Percentiles rank a stretch among this genome's conserved stretches.
phyloP scores from a whole-genome alignment of 73 alveolate species.

The Paramecium biaurelia region DNA sequence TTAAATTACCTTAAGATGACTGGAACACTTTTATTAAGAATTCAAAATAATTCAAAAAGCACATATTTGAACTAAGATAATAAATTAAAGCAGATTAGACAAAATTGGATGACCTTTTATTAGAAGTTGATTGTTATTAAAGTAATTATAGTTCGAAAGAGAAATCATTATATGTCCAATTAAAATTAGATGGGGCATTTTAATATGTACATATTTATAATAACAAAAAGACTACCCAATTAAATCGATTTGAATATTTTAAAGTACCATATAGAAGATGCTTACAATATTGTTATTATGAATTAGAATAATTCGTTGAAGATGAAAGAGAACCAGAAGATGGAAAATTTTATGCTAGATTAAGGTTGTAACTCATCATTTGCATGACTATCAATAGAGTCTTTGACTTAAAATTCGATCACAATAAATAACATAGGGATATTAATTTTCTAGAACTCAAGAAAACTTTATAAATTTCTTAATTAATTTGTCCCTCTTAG shows the following conservation, averaged over 20 bases:
- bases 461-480: neutral
- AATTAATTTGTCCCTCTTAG: neutral
- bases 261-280: constrained; percentile 17
- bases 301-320: neutral
- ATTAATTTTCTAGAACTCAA: neutral
- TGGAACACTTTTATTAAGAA: neutral
- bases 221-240: neutral
- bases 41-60: neutral
- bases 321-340: neutral
- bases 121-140: neutral
- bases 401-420: neutral
- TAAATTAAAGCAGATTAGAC: neutral
- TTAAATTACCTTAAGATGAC: neutral
- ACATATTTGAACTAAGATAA: neutral
- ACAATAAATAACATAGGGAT: neutral
- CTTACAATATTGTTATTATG: neutral
- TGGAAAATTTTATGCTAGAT: neutral
- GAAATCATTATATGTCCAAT: neutral
- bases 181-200: neutral
- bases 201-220: neutral
- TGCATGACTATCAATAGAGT: neutral
- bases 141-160: neutral
- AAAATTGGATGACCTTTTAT: neutral
- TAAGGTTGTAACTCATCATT: neutral
- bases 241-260: neutral